Percentiles rank a stretch among this genome's conserved stretches.
Evolutionary conservation across 2,329 filamentous ascomycete species (phyloP).

Genomic region (Phialocephala subalpina): DNA sequence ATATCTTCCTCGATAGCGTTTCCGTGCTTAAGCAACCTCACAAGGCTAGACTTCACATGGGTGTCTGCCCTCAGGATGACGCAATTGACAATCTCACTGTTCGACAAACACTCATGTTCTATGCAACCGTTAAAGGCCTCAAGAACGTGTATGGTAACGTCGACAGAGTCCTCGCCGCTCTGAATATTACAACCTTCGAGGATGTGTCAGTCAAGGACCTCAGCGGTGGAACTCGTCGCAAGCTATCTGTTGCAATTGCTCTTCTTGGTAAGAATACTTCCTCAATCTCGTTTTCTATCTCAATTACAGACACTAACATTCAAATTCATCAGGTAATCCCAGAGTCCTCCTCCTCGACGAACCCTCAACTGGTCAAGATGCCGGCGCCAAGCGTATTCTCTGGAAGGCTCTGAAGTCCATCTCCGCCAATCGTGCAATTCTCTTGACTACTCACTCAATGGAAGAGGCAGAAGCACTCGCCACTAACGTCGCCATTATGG

Average conservation of each 20-base stretch:
- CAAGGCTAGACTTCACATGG: slow-evolving; percentile 39
- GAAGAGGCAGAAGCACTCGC: slow-evolving; percentile 47
- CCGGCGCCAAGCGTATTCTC: slow-evolving; percentile 45
- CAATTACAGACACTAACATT: background rate
- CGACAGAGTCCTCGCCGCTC: slow-evolving; percentile 39
- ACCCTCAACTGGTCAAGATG: slow-evolving; percentile 45
- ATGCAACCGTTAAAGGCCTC: slow-evolving; percentile 44
- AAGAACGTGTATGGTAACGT: slow-evolving; percentile 41
- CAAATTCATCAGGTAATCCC: slow-evolving; percentile 35
- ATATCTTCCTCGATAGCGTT: slow-evolving; percentile 67
- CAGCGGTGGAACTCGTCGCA: slow-evolving; percentile 44
- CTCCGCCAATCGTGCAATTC: slow-evolving; percentile 41
- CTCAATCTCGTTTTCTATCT: background rate
- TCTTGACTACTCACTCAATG: slow-evolving; percentile 49
- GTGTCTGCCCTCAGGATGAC: slow-evolving; percentile 47
- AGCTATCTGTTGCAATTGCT: slow-evolving; percentile 45
- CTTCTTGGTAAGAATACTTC: slow-evolving; percentile 35
- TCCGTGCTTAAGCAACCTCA: slow-evolving; percentile 51
- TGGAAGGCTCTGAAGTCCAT: slow-evolving; percentile 45
- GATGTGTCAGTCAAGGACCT: slow-evolving; percentile 40
- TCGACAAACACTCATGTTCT: slow-evolving; percentile 43
- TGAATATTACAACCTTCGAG: slow-evolving; percentile 41
- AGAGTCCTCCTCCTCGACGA: slow-evolving; percentile 45
- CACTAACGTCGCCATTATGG: slow-evolving; percentile 46
- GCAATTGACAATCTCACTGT: slow-evolving; percentile 46